phyloP scores from a whole-genome alignment of 257 asterid genomes.

The Thymus mandschuricus region DNA sequence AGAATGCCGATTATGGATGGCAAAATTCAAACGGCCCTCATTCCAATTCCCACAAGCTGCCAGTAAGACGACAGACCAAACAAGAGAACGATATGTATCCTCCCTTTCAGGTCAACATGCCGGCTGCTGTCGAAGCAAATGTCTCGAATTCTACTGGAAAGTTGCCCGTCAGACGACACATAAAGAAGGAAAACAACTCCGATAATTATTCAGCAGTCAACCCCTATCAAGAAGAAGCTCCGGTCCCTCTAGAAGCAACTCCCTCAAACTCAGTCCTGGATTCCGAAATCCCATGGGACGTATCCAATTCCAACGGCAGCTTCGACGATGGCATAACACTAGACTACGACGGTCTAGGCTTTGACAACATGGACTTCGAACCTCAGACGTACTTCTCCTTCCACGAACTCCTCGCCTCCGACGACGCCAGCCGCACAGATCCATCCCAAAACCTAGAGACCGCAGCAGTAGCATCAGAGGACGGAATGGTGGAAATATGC shows the following conservation, averaged over 20 bases:
- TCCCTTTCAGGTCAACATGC: slow-evolving; percentile 35
- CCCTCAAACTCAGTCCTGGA: slow-evolving; percentile 20
- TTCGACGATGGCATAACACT: slow-evolving; percentile 50
- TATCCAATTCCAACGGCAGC: slow-evolving; percentile 47
- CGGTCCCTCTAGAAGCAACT: slow-evolving; percentile 33
- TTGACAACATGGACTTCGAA: slow-evolving; percentile 74
- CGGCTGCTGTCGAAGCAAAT: slow-evolving; percentile 42
- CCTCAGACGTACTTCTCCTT: slow-evolving; percentile 95
- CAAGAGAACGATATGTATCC: slow-evolving; percentile 42
- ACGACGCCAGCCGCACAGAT: slow-evolving; percentile 48
- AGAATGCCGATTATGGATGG: slow-evolving; percentile 43
- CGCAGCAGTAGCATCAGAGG: slow-evolving; percentile 32
- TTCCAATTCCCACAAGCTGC: slow-evolving; percentile 60
- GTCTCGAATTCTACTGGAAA: slow-evolving; percentile 47
- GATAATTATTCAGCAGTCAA: slow-evolving; percentile 33
- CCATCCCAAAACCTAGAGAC: slow-evolving; percentile 40
- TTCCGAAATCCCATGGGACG: slow-evolving; percentile 60
- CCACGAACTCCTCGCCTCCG: slow-evolving; percentile 75
- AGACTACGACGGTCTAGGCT: slow-evolving; percentile 47
- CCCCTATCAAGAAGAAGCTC: slow-evolving; percentile 27
- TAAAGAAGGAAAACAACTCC: slow-evolving; percentile 40
- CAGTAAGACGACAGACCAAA: slow-evolving; percentile 68
- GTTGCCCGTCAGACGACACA: slow-evolving; percentile 54
- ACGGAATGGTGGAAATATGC: slow-evolving; percentile 41
- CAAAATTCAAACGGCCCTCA: slow-evolving; percentile 36